Evolutionary conservation across 2,329 filamentous ascomycete species (phyloP), one percentile per base, ranked within the genome.

Genomic region (Diaporthe ilicicola): DNA sequence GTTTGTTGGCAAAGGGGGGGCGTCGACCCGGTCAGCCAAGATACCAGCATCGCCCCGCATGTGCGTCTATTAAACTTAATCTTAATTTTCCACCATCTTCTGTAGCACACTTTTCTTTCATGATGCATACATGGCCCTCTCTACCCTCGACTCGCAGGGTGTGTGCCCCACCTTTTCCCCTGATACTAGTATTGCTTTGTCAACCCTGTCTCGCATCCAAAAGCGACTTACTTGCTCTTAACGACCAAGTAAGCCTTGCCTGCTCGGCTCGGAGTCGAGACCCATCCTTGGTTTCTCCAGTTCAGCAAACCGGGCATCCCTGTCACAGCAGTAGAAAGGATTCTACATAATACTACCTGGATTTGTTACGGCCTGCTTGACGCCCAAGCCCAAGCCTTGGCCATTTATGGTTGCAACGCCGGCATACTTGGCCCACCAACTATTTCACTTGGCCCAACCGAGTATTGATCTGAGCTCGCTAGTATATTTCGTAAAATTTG

Each of bases 11-110:
- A 61, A 22, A n/a, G 15, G 34, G 55, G 17, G 4, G 55, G 15
- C 17, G 22, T 24, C n/a, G 44, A 37, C 29, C 59, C 29, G 19
- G 42, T 24, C 42, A 50, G 59, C 59, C 59, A 64, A 64, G 59
- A 27, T 64, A 19, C n/a, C 50, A 64, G 59, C 59, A 64, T 27
- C 59, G 59, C 29, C 44, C 59, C 37, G 37, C 59, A 34, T 4
- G 27, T 12, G 24, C 15, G 9, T n/a, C n/a, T n/a, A n/a, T 44
- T 62, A 62, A 62, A 39, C 59, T 62, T 62, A 48, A 62, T 24
- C 42, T 22, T 24, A 34, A 34, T 62, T 13, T 48, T 10, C 15
- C 56, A 37, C 59, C 42, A 34, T 32, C 19, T 32, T 22, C 56
- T 22, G 39, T 19, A 19, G 17, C 4, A 7, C 27, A 24, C 10